phyloP scores from a whole-genome alignment of 306 rosid species.

The Datisca glomerata region DNA sequence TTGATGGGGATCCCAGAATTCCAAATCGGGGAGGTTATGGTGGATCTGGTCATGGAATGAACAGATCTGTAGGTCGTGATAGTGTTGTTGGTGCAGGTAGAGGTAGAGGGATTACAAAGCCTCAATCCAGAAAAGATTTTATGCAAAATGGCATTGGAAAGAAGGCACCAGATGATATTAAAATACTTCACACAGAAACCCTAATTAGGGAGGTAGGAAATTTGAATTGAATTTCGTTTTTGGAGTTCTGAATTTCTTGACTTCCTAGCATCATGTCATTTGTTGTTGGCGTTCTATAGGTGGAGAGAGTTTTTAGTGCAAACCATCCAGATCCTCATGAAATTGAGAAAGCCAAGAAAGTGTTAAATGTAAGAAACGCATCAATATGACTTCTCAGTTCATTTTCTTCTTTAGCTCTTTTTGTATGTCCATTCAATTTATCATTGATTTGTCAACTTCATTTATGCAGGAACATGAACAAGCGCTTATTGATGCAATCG shows the following conservation, averaged over 20 bases:
- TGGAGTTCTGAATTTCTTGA: slow-evolving; percentile 8
- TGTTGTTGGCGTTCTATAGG: slow-evolving; percentile 37
- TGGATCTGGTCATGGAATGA: slow-evolving; percentile 53
- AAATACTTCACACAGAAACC: slow-evolving; percentile 67
- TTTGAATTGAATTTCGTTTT: not conserved
- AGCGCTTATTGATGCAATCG: slow-evolving; percentile 76
- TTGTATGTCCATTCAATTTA: not conserved
- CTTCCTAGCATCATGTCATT: not conserved
- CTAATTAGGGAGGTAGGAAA: slow-evolving; percentile 62
- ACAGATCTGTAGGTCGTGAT: slow-evolving; percentile 47
- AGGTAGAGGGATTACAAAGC: slow-evolving; percentile 65
- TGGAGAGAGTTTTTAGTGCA: slow-evolving; percentile 80
- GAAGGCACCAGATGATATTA: slow-evolving; percentile 48
- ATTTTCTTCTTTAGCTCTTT: not conserved
- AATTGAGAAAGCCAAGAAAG: slow-evolving; percentile 77
- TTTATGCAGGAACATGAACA: slow-evolving; percentile 77
- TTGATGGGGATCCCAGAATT: slow-evolving; percentile 48
- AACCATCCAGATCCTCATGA: slow-evolving; percentile 70
- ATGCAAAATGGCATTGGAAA: slow-evolving; percentile 53
- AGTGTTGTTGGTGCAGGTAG: slow-evolving; percentile 55
- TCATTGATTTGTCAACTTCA: slow-evolving; percentile 8
- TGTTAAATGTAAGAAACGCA: slow-evolving; percentile 47
- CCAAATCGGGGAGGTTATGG: slow-evolving; percentile 37
- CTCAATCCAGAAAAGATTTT: slow-evolving; percentile 43
- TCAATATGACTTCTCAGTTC: not conserved